Base-by-base conservation (phyloP, 2,329 filamentous ascomycete genomes). In the Arthroderma sp. region DNA sequence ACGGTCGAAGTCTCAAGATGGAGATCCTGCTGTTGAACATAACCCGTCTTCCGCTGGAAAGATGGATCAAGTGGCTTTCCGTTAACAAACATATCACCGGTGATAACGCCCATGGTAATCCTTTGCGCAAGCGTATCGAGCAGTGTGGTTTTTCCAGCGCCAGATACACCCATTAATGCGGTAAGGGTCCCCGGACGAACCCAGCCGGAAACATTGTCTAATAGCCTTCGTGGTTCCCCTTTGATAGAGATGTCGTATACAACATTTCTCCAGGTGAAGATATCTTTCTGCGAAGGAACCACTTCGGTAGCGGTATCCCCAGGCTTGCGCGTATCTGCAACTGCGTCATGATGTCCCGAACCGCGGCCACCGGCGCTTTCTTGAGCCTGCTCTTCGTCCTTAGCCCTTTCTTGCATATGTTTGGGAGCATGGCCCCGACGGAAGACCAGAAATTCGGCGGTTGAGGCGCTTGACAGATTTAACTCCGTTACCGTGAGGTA, bases 1-100 rank as follows among this genome's bases (percentile, higher is more conserved):
- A 94, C 87, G 1, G 88, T 94, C 0, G 81, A 78, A 0, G 86
- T 93, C 38, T 81, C 72, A 34, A 93, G 69, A 60, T 94, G 88
- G 5, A 94, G 71, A 73, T 84, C 78, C 58, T 82, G 77, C 47
- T 82, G 78, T 51, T 82, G 78, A 0, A 80, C 78, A 52, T 82
- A 82, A 0, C 79, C 79, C 0, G 76, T 80, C 56, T 78, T 78
- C 5, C 79, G 68, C 47, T 80, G 77, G 50, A 82, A 82, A 40
- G 70, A 74, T 4, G 63, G 61, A 49, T 77, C 73, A 0, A 73
- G 65, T 0, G 70, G 67, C 45, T 64, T 71, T 3, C 78, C 78
- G 49, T 81, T 77, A 7, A 83, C 77, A 8, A 81, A 61, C 73
- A 81, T 80, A 43, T 80, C 74, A 4, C 79, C 79, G 0, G 75